These are phyloP conservation scores for Podospora conica DNA, from an alignment of 495 filamentous ascomycete genomes.

Conservation along the genomic window DNA sequence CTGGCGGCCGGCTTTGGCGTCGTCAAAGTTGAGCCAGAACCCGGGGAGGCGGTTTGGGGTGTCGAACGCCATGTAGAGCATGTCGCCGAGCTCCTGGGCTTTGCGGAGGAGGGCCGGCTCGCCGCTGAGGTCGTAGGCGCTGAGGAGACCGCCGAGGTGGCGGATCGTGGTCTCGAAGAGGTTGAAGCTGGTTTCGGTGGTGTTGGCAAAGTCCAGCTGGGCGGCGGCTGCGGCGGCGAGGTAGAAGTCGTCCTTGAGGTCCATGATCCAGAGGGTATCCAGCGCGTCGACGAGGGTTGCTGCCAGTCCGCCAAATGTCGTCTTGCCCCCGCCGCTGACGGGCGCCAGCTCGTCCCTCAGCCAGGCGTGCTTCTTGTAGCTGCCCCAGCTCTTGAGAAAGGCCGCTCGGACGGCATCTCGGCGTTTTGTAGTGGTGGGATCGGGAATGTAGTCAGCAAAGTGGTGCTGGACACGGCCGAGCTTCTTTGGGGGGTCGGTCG, in stretches of 20 bases:
- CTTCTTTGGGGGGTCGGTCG: slow-evolving; percentile 49
- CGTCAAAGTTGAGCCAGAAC: slow-evolving; percentile 35
- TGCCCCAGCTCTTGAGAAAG: slow-evolving; percentile 67
- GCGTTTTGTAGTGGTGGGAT: slow-evolving; percentile 42
- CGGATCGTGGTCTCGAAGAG: slow-evolving; percentile 73
- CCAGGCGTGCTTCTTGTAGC: slow-evolving; percentile 74
- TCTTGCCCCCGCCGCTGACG: slow-evolving; percentile 32
- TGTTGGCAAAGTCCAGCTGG: slow-evolving; percentile 68
- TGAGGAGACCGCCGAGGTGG: slow-evolving; percentile 67
- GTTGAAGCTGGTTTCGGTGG: slow-evolving; percentile 43
- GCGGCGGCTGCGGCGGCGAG: slow-evolving; percentile 57
- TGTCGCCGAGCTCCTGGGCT: slow-evolving; percentile 66
- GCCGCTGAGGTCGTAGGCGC: slow-evolving; percentile 68
- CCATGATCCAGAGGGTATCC: slow-evolving; percentile 89
- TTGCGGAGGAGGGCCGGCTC: slow-evolving; percentile 57
- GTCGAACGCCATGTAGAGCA: slow-evolving; percentile 75
- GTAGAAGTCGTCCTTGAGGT: slow-evolving; percentile 70
- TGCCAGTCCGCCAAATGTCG: slow-evolving; percentile 60
- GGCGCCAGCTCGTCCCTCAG: slow-evolving; percentile 62
- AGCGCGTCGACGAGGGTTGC: slow-evolving; percentile 82
- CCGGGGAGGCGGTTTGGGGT: slow-evolving; percentile 75
- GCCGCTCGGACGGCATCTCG: slow-evolving; percentile 56
- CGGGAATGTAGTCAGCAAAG: slow-evolving; percentile 50
- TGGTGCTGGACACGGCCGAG: slow-evolving; percentile 63
- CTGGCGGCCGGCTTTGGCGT: slow-evolving; percentile 73